Base-by-base conservation (phyloP, 1,284 basidiomycete genomes). In the Ustilago lituana region DNA sequence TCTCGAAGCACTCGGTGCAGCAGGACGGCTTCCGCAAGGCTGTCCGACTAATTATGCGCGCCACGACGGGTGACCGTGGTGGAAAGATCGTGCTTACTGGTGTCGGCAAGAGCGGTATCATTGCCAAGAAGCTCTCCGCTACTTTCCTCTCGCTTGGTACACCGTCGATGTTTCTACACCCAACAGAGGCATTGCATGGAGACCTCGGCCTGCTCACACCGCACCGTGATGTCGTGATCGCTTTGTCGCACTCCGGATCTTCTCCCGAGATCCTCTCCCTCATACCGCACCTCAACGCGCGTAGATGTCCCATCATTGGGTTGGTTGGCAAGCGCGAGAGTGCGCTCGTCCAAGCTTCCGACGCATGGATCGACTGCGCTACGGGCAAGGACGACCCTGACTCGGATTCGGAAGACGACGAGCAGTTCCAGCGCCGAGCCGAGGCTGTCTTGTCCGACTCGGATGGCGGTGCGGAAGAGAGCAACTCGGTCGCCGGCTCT, bases 71-170 rank as follows among this genome's bases (percentile, higher is more conserved):
- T 11, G 57, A 68, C 26, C 17, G 74, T 41, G 50, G 76, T 59
- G 83, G 83, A 36, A 84, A 83, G 61, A 63, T 84, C 14, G 71
- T 84, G 19, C 69, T 83, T 15, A 81, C 79, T 0, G 83, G 83
- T 19, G 78, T 84, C 3, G 83, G 83, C 23, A 84, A 84, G 67
- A 81, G 78, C 37, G 83, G 76, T 12, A 68, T 80, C 36, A 76
- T 81, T 19, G 78, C 73, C 4, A 76, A 72, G 43, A 81, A 81
- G 64, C 57, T 81, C 7, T 67, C 63, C 6, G 70, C 75, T 11
- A 77, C 76, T 19, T 69, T 75, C 27, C 52, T 75, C 1, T 78
- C 78, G 14, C 68, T 81, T 62, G 83, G 83, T 19, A 78, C 83
- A 12, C 81, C 76, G 26, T 74, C 82, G n/a, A 72, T 74, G 27